These are phyloP conservation scores for Scopulariopsis brevicaulis DNA, from an alignment of 2,329 filamentous ascomycete species.

Conservation along the genomic window DNA sequence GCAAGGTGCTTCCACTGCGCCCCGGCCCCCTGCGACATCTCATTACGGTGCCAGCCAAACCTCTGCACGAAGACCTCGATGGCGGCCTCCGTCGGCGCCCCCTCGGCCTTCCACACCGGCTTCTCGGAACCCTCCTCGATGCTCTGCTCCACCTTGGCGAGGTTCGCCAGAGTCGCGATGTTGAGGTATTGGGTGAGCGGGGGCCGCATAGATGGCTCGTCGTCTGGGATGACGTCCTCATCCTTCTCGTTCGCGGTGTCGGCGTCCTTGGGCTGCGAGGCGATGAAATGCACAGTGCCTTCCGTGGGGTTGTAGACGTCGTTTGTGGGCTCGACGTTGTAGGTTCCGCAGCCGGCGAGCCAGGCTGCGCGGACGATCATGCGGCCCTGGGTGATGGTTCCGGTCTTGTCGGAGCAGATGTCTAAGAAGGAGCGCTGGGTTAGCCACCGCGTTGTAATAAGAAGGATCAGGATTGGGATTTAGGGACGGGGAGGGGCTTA, in stretches of 20 bases:
- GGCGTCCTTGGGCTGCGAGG: slow-evolving; percentile 14
- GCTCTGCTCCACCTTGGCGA: slow-evolving; percentile 42
- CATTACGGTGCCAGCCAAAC: slow-evolving; percentile 47
- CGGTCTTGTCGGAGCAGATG: slow-evolving; percentile 44
- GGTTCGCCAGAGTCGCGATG: slow-evolving; percentile 45
- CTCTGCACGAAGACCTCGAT: slow-evolving; percentile 61
- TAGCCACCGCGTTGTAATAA: slow-evolving; percentile 25
- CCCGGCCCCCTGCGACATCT: slow-evolving; percentile 34
- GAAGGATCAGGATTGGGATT: neutral
- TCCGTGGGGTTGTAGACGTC: slow-evolving; percentile 45
- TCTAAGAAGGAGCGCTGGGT: slow-evolving; percentile 49
- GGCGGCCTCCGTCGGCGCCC: slow-evolving; percentile 60
- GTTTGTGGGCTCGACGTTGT: slow-evolving; percentile 40
- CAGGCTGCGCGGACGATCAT: slow-evolving; percentile 52
- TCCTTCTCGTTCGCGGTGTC: slow-evolving; percentile 26
- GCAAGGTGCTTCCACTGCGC: slow-evolving; percentile 44
- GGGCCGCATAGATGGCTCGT: slow-evolving; percentile 12
- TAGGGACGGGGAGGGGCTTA: slow-evolving; percentile 14
- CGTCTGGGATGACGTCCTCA: slow-evolving; percentile 14
- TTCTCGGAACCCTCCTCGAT: slow-evolving; percentile 23
- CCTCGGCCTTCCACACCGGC: slow-evolving; percentile 45
- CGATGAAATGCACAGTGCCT: slow-evolving; percentile 31
- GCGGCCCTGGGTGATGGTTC: slow-evolving; percentile 50
- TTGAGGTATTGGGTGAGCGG: slow-evolving; percentile 36
- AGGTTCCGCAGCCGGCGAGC: slow-evolving; percentile 45